Percentiles rank a stretch among this genome's conserved stretches.
phyloP scores from a whole-genome alignment of 2,329 filamentous ascomycete species.

The Xylaria sp. region DNA sequence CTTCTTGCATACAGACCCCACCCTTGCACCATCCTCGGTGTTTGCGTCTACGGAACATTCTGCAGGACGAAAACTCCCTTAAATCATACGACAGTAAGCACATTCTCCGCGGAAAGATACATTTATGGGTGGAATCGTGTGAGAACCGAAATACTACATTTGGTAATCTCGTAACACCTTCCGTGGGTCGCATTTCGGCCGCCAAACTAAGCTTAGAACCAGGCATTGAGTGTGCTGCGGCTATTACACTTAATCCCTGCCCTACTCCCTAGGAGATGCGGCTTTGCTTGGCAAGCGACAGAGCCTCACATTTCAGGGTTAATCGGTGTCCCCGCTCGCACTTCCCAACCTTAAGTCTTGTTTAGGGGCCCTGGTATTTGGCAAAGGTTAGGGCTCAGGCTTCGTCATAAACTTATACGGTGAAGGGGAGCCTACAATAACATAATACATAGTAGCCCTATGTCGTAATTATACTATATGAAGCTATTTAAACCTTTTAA shows the following conservation, averaged over 20 bases:
- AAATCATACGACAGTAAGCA: background rate
- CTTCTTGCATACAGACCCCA: background rate
- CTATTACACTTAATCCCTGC: background rate
- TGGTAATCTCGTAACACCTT: background rate
- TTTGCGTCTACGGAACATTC: background rate
- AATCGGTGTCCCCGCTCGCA: background rate
- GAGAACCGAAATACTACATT: background rate
- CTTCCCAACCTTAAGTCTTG: background rate
- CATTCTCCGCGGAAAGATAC: background rate
- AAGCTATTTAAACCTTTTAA: too few species aligned
- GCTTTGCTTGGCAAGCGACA: background rate
- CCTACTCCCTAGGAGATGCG: background rate
- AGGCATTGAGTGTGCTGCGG: background rate
- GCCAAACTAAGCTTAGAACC: background rate
- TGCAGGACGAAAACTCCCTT: background rate
- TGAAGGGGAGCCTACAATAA: too few species aligned
- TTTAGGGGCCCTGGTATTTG: background rate
- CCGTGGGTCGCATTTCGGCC: background rate
- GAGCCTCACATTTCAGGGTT: constrained; percentile 1
- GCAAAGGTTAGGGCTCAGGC: too few species aligned
- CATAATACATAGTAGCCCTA: too few species aligned
- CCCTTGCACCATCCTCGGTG: background rate
- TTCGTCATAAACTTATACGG: too few species aligned
- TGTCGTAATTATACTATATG: too few species aligned
- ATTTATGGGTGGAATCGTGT: background rate